A percentile compares a stretch with the other conserved stretches of the same genome.
These are phyloP conservation scores for Curvularia lunata DNA, from an alignment of 2,329 filamentous ascomycete species.

Conservation along the genomic window DNA sequence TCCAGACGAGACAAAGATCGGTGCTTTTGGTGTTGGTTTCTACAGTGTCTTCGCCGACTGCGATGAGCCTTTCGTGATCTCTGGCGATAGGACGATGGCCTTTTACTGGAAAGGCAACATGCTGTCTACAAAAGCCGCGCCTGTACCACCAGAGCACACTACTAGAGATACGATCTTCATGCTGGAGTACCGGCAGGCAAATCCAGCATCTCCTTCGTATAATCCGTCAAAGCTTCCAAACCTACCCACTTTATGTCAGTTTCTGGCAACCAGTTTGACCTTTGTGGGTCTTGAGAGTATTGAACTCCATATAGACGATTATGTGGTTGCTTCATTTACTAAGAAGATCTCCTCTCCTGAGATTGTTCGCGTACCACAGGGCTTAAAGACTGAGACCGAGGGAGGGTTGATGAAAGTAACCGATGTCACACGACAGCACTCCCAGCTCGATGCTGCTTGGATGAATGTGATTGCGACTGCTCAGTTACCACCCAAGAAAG, in stretches of 20 bases:
- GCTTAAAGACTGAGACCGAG: constrained; percentile 81
- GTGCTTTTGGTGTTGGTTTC: constrained; percentile 97
- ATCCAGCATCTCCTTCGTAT: constrained; percentile 51
- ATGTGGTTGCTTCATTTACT: constrained; percentile 75
- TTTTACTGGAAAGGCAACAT: constrained; percentile 99
- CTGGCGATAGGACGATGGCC: constrained; percentile 90
- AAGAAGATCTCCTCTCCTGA: constrained; percentile 86
- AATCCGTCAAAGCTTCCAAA: constrained; percentile 77
- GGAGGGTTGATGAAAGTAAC: constrained; percentile 88
- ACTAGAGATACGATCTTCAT: constrained; percentile 86
- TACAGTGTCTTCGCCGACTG: constrained; percentile 99
- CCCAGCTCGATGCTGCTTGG: constrained; percentile 89
- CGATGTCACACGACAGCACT: constrained; percentile 81
- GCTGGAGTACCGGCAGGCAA: constrained; percentile 88
- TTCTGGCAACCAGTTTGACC: constrained; percentile 91
- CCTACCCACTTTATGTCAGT: constrained; percentile 85
- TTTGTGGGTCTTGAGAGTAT: constrained; percentile 90
- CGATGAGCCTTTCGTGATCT: constrained; percentile 96
- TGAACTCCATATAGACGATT: constrained; percentile 90
- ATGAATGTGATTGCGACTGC: constrained; percentile 91
- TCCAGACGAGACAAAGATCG: constrained; percentile 98
- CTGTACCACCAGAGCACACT: constrained; percentile 70
- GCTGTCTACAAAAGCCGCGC: constrained; percentile 86
- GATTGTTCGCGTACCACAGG: constrained; percentile 73
- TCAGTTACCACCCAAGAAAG: constrained; percentile 56